phyloP scores from a whole-genome alignment of 371 early-diverging fungal genomes.

The Mortierella sp. region DNA sequence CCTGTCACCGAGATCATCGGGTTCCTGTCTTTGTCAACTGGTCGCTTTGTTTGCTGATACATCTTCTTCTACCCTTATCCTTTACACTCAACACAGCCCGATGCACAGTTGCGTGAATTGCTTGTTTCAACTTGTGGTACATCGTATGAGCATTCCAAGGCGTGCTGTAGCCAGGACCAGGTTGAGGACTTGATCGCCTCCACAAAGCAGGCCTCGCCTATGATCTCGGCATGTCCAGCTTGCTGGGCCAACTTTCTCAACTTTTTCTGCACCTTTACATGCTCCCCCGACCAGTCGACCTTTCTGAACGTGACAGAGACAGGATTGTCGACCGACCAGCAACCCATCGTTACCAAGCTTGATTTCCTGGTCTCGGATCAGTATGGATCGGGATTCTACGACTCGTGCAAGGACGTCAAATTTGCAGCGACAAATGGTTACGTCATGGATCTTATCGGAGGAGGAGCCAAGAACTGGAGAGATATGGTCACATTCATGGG shows the following conservation, averaged over 20 bases:
- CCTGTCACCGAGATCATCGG: too few species aligned
- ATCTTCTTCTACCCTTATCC: background rate
- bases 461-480: conserved; percentile 76
- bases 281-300: conserved; percentile 76
- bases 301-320: conserved; percentile 74
- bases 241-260: conserved; percentile 79
- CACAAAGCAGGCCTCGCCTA: conserved; percentile 66
- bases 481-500: conserved; percentile 77
- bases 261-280: conserved; percentile 81
- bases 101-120: conserved; percentile 57
- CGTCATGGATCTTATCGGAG: conserved; percentile 82
- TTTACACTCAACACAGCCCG: conserved; percentile 47
- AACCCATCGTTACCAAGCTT: conserved; percentile 59
- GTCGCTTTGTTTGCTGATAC: background rate
- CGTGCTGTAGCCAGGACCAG: conserved; percentile 75
- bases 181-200: conserved; percentile 60
- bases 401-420: conserved; percentile 82
- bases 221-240: conserved; percentile 79
- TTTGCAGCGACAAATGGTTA: conserved; percentile 75
- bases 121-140: conserved; percentile 71
- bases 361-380: conserved; percentile 71
- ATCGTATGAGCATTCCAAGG: conserved; percentile 60
- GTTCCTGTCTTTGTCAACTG: background rate
- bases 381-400: conserved; percentile 72
- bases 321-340: conserved; percentile 33